phyloP scores from a whole-genome alignment of 2,329 filamentous ascomycete species.

The Exophiala mesophila region DNA sequence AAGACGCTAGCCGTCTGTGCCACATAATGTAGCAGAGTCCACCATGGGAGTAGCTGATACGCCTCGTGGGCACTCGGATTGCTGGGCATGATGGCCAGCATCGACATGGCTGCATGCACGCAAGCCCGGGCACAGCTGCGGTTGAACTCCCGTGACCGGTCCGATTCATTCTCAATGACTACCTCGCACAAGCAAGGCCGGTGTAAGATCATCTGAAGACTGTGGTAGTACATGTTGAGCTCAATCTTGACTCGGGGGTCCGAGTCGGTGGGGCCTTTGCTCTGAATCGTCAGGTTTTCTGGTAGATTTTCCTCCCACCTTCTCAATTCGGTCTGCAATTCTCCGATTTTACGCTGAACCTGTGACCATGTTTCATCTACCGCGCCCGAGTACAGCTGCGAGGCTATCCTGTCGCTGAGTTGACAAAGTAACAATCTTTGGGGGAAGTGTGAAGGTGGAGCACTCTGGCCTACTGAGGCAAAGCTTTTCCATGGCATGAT shows the following conservation, averaged over 20 bases:
- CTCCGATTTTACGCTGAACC: conserved; percentile 15
- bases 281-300: conserved; percentile 12
- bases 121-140: conserved; percentile 21
- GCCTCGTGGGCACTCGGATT: conserved; percentile 23
- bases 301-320: conserved; percentile 15
- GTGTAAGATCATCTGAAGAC: conserved; percentile 27
- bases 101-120: conserved; percentile 25
- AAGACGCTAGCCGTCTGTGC: conserved; percentile 28
- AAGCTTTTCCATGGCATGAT: conserved; percentile 16
- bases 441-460: conserved; percentile 12
- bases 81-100: conserved; percentile 27
- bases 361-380: conserved; percentile 16
- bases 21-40: conserved; percentile 29
- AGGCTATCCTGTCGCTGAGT: conserved; percentile 19
- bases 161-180: conserved; percentile 26
- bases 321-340: conserved; percentile 18
- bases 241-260: conserved; percentile 23
- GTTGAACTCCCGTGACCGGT: conserved; percentile 18
- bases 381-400: conserved; percentile 13
- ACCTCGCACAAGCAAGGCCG: conserved; percentile 30
- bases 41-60: conserved; percentile 27
- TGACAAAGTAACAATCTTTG: conserved; percentile 14
- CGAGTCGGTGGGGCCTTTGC: conserved; percentile 3
- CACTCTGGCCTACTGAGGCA: conserved; percentile 9
- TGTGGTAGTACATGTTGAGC: conserved; percentile 27